phyloP scores from a whole-genome alignment of 176 grass and related monocot species.

The Aegilops longissima region DNA sequence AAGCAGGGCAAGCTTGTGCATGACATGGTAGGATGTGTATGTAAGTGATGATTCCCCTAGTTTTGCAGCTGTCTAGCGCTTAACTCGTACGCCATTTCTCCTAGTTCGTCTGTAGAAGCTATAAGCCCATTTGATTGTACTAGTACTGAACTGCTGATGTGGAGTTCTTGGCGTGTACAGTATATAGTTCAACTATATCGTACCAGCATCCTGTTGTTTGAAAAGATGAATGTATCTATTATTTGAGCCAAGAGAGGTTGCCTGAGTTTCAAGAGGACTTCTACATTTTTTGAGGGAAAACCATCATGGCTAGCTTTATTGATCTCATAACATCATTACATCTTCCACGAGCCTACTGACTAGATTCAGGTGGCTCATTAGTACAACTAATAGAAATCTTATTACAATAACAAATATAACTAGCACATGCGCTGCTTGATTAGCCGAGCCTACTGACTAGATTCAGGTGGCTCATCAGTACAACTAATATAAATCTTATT shows the following conservation, averaged over 20 bases:
- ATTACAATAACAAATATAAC: no score
- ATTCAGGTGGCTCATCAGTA: no score
- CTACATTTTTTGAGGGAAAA: neutral
- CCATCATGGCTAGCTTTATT: no score
- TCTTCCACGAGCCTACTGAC: no score
- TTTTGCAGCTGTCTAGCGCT: neutral
- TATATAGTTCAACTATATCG: constrained; percentile 54
- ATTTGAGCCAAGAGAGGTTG: neutral
- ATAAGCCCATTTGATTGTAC: constrained; percentile 36
- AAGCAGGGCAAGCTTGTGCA: constrained; percentile 77
- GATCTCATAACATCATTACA: no score
- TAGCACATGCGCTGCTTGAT: no score
- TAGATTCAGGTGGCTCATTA: no score
- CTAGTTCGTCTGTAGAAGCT: constrained; percentile 34
- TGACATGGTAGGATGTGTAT: constrained; percentile 41
- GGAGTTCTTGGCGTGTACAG: constrained; percentile 44
- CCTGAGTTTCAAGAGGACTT: neutral
- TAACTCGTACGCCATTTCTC: constrained; percentile 34
- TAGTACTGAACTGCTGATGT: constrained; percentile 26
- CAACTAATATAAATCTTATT: no score
- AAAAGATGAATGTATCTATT: neutral
- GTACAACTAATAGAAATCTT: no score
- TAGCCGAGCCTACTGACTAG: no score
- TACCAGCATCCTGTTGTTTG: neutral
- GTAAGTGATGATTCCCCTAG: constrained; percentile 7